Evolutionary conservation across 2,329 filamentous ascomycete species (phyloP).

Genomic region (Sporothrix pseudoabietina): DNA sequence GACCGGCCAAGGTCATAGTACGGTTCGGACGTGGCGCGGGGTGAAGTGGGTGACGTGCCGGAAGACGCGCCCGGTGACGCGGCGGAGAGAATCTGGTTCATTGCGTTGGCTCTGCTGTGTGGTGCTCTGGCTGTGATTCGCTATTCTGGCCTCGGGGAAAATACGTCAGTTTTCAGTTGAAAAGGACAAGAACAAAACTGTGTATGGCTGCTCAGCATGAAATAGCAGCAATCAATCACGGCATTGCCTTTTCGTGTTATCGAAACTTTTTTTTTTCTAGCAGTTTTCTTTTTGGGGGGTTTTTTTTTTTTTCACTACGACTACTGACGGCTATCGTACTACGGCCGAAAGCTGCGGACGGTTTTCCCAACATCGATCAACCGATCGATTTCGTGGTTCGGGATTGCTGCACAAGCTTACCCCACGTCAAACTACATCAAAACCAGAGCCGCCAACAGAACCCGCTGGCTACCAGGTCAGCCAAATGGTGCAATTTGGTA

Average conservation of each 20-base stretch:
- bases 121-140: not conserved
- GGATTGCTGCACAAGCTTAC: not conserved
- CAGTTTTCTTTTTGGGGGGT: not conserved
- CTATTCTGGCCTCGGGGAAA: not conserved
- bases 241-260: not conserved
- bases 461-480: not conserved
- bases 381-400: not conserved
- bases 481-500: not conserved
- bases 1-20: slow-evolving; percentile 28
- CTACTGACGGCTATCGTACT: not conserved
- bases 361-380: not conserved
- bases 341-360: not conserved
- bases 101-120: not conserved
- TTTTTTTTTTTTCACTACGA: not conserved
- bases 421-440: not conserved
- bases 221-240: slow-evolving; percentile 20
- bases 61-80: not conserved
- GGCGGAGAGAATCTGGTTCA: not conserved
- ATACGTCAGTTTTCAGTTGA: not conserved
- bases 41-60: not conserved
- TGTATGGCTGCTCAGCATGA: not conserved
- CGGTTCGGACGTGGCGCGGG: slow-evolving; percentile 21
- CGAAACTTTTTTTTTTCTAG: not conserved
- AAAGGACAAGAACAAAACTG: not conserved
- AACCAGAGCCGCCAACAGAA: not conserved